phyloP scores from a whole-genome alignment of 352 stramenopile genomes.

The Globisporangium yorkense region DNA sequence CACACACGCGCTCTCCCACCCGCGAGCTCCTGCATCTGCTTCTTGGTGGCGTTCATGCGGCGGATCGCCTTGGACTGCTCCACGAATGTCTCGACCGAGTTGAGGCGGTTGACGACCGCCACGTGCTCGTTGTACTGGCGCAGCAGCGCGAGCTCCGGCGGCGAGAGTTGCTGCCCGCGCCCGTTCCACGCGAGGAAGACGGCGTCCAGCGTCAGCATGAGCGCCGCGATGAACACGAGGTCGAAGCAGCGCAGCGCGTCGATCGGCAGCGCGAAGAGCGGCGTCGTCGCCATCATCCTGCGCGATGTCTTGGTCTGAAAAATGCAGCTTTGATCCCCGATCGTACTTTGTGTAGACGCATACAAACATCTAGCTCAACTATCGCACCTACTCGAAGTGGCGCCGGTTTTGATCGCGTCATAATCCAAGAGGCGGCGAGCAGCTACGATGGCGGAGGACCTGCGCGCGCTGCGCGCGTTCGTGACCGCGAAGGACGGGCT shows the following conservation, averaged over 20 bases:
- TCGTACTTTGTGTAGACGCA: background rate
- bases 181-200: slow-evolving; percentile 48
- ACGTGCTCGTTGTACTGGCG: slow-evolving; percentile 75
- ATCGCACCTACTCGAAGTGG: too few relatives aligned
- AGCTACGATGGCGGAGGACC: slow-evolving; percentile 57
- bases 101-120: slow-evolving; percentile 72
- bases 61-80: slow-evolving; percentile 83
- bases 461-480: slow-evolving; percentile 69
- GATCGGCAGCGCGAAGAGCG: slow-evolving; percentile 28
- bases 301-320: slow-evolving; percentile 1
- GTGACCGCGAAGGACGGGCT: slow-evolving; percentile 81
- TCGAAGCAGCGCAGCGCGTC: slow-evolving; percentile 59
- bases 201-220: slow-evolving; percentile 51
- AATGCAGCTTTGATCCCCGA: background rate
- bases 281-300: slow-evolving; percentile 6
- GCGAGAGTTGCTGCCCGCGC: slow-evolving; percentile 45
- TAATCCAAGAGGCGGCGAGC: slow-evolving; percentile 1
- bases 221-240: slow-evolving; percentile 54
- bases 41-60: slow-evolving; percentile 84
- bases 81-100: slow-evolving; percentile 86
- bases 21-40: slow-evolving; percentile 76
- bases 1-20: slow-evolving; percentile 23
- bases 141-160: slow-evolving; percentile 48
- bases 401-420: background rate
- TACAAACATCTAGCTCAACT: background rate